Evolutionary conservation across 2,329 filamentous ascomycete genomes (phyloP).

Genomic region (Aspergillus sojae): DNA sequence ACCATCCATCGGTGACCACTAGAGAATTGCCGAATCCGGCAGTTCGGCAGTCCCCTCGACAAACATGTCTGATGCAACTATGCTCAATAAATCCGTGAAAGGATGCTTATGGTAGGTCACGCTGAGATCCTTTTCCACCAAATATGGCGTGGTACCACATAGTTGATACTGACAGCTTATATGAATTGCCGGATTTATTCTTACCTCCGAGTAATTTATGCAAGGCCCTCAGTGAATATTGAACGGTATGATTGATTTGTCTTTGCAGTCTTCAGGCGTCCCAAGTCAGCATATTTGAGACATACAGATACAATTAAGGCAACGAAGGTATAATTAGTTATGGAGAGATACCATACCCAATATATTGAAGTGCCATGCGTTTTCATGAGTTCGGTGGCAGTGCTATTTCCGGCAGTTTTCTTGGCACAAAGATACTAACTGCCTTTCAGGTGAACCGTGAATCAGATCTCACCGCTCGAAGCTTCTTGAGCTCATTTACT

Average conservation of each 20-base stretch:
- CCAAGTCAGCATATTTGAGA: background rate
- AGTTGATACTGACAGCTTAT: background rate
- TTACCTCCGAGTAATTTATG: background rate
- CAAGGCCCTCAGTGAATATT: background rate
- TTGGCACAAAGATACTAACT: background rate
- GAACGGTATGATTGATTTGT: background rate
- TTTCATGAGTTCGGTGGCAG: background rate
- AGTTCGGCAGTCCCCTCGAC: background rate
- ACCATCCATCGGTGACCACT: background rate
- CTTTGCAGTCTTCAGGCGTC: background rate
- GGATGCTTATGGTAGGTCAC: no score
- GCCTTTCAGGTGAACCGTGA: background rate
- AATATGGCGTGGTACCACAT: background rate
- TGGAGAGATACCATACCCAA: background rate
- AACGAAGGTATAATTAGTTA: background rate
- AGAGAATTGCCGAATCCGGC: background rate
- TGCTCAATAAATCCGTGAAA: background rate
- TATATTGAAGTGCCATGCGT: background rate
- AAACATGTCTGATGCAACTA: background rate
- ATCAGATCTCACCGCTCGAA: background rate
- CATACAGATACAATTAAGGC: conserved; percentile 1
- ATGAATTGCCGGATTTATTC: background rate
- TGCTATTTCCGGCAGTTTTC: background rate
- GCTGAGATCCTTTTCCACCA: background rate
- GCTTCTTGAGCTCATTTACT: no score